Evolutionary conservation across 2,329 filamentous ascomycete genomes (phyloP).

Genomic region (Fusarium dimerum): DNA sequence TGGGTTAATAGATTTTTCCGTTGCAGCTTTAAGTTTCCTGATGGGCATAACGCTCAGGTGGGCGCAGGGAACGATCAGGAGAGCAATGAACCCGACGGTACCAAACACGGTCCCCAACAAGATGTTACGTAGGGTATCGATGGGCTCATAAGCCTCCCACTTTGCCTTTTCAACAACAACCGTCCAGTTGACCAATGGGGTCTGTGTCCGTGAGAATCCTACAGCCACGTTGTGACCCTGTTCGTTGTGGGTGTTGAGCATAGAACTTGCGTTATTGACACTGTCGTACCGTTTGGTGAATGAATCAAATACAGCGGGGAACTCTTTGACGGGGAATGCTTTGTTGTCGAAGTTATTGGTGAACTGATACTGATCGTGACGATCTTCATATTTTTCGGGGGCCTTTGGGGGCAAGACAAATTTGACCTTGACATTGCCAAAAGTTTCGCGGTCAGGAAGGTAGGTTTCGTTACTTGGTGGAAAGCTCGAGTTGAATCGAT

Average conservation of each 20-base stretch:
- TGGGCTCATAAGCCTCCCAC: conserved; percentile 74
- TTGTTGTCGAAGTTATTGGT: conserved; percentile 42
- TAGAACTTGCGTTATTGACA: conserved; percentile 68
- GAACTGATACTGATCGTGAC: conserved; percentile 43
- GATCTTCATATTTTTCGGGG: conserved; percentile 41
- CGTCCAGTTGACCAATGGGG: conserved; percentile 75
- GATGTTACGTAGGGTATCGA: conserved; percentile 74
- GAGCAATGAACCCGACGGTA: conserved; percentile 69
- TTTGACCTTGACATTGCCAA: conserved; percentile 50
- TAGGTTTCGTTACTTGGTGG: conserved; percentile 51
- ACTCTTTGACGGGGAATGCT: conserved; percentile 61
- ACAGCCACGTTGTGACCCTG: conserved; percentile 69
- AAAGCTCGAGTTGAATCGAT: conserved; percentile 55
- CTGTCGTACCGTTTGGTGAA: conserved; percentile 53
- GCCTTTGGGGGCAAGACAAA: conserved; percentile 61
- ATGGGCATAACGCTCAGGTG: conserved; percentile 84
- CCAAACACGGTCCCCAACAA: conserved; percentile 84
- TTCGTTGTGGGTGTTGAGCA: conserved; percentile 73
- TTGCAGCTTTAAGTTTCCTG: conserved; percentile 71
- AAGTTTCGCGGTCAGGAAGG: conserved; percentile 36
- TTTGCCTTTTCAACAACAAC: conserved; percentile 77
- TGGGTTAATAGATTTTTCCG: conserved; percentile 70
- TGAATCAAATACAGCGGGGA: conserved; percentile 62
- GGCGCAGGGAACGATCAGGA: conserved; percentile 76
- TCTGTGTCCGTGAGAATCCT: conserved; percentile 74